A percentile compares a stretch with the other conserved stretches of the same genome.
Conservation (phyloP, 1,139 yeast species). For the Candida sanyaensis region DNA sequence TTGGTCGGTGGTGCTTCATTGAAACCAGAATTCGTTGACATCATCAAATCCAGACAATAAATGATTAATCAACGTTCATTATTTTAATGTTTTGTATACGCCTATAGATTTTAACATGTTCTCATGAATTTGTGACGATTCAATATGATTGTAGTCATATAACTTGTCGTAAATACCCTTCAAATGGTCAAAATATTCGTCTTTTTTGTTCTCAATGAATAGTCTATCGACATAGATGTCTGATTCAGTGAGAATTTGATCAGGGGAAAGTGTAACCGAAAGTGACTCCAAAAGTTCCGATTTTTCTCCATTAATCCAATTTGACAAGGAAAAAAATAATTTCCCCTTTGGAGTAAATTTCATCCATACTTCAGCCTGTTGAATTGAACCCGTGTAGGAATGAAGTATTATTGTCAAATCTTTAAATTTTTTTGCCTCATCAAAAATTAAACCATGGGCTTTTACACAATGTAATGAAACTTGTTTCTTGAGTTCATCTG, state of each 20-base stretch:
- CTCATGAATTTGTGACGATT: constrained; percentile 10
- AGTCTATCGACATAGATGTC: constrained; percentile 36
- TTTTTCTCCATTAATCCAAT: constrained; percentile 54
- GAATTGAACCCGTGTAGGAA: constrained; percentile 83
- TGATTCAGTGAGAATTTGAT: constrained; percentile 38
- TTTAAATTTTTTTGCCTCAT: constrained; percentile 31
- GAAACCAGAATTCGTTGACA: constrained; percentile 96
- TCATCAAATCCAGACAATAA: constrained; percentile 88
- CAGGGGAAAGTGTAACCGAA: constrained; percentile 20
- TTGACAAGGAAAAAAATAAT: constrained; percentile 60
- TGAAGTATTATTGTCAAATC: constrained; percentile 60
- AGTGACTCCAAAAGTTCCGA: constrained; percentile 25
- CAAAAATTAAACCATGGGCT: constrained; percentile 63
- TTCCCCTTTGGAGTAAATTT: constrained; percentile 19
- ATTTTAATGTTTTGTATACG: constrained; percentile 1
- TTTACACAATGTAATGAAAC: constrained; percentile 86
- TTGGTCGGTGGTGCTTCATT: constrained; percentile 99
- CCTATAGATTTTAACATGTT: constrained; percentile 15
- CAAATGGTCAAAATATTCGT: constrained; percentile 14
- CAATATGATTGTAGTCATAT: constrained; percentile 4
- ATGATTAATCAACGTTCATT: constrained; percentile 5
- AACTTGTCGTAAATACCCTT: constrained; percentile 17
- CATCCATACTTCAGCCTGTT: constrained; percentile 61
- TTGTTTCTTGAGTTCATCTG: constrained; percentile 47
- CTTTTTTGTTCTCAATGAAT: constrained; percentile 14